Evolutionary conservation across 169 alveolate genomes (phyloP), one percentile per base, ranked within the genome.

Genomic region (Theileria annulata): DNA sequence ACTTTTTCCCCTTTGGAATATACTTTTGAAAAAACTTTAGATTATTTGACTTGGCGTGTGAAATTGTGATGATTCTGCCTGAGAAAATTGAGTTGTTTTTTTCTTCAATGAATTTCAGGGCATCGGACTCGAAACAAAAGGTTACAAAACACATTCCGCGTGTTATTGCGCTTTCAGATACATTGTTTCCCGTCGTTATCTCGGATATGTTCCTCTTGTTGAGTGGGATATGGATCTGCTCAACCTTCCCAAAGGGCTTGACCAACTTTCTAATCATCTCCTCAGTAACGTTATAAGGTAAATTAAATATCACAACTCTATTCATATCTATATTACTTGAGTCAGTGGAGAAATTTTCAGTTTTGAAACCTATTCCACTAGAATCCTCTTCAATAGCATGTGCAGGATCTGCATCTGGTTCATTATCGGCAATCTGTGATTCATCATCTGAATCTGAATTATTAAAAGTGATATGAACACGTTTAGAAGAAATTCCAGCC

Each of bases 251-350:
- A 47, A 42, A 84, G 47, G 86, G 82, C 33, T 77, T 69, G 33
- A 80, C 71, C 37, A 84, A 75, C 76, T 82, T 90, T 37, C 91
- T 64, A 9, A 96, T 84, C 51, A 94, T 97, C 30, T 92, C 96
- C 68, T 95, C 98, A 42, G 96, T 92, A 47, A 94, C 91, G 37
- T 84, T 84, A 91, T 92, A 95, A 17, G 98, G 97, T 25, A 96
- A 89, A 81, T 96, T 96, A 87, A 93, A 85, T 35, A 95, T 58
- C 69, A 95, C 79, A 54, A 95, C 81, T 72, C 97, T 88, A 35
- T 89, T 90, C 58, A 88, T 74, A 54, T 66, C 88, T 31, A 28
- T 79, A 42, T 12, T 17, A 23, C 17, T 17, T 42, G 23, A 30
- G 73, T 35, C 74, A 19, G 15, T 19, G 23, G 17, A 54, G 70